Conservation (phyloP, 352 stramenopile species). For the Pythium guiyangense region DNA sequence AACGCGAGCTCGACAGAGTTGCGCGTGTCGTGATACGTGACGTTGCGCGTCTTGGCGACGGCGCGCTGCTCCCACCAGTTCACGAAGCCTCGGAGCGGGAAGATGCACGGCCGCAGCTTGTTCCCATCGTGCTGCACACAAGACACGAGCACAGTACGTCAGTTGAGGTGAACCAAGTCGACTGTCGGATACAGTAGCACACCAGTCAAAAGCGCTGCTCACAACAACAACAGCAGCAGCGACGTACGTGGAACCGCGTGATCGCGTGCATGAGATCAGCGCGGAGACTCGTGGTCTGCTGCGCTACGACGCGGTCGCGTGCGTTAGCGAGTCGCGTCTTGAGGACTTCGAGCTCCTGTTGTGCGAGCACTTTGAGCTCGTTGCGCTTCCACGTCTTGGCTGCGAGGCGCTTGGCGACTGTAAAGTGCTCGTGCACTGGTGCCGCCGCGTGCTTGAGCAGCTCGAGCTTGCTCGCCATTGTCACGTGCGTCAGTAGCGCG, state of each 20-base stretch:
- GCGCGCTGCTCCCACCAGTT: conserved; percentile 64
- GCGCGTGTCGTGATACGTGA: conserved; percentile 19
- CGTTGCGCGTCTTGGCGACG: conserved; percentile 26
- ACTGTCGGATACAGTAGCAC: background rate
- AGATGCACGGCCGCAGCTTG: conserved; percentile 48
- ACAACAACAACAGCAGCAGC: no score
- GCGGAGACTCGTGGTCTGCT: conserved; percentile 38
- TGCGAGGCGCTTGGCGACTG: conserved; percentile 35
- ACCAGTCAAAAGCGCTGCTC: no score
- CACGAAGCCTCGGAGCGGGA: conserved; percentile 50
- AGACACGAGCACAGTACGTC: no score
- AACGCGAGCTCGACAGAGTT: conserved; percentile 19
- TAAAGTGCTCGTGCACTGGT: conserved; percentile 55
- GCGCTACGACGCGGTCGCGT: conserved; percentile 46
- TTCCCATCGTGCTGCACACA: conserved; percentile 39
- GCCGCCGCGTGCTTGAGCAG: conserved; percentile 43
- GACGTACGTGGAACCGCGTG: conserved; percentile 45
- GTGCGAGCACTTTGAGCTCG: conserved; percentile 35
- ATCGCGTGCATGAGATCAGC: conserved; percentile 39
- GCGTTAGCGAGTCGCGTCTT: conserved; percentile 48
- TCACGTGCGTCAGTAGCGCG: conserved; percentile 40
- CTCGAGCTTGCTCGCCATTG: conserved; percentile 59
- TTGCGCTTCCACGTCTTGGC: conserved; percentile 63
- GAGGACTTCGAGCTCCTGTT: conserved; percentile 51
- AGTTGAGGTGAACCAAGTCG: no score